Evolutionary conservation across 2,329 filamentous ascomycete species (phyloP).

Genomic region (Achaetomium macrosporum): DNA sequence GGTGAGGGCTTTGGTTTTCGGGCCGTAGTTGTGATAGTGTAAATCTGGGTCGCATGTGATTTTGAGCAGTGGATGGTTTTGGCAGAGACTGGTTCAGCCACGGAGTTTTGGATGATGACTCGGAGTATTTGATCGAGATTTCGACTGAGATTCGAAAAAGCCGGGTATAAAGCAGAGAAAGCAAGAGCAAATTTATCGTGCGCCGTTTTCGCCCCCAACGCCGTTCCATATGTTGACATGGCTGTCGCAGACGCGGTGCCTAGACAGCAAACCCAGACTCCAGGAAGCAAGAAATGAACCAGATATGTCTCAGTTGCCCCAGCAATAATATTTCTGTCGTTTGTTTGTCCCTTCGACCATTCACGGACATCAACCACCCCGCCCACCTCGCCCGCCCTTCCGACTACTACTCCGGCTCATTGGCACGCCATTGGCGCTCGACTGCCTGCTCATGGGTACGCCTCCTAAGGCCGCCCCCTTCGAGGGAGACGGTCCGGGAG

Average conservation of each 20-base stretch:
- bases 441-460: conserved; percentile 51
- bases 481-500: conserved; percentile 28
- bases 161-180: conserved; percentile 16
- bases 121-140: not conserved
- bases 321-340: not conserved
- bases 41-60: not conserved
- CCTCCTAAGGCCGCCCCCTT: conserved; percentile 38
- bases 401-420: conserved; percentile 40
- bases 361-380: conserved; percentile 11
- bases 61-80: not conserved
- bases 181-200: conserved; percentile 1
- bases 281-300: not conserved
- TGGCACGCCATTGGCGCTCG: conserved; percentile 34
- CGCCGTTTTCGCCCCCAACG: not conserved
- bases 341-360: not conserved
- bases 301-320: conserved; percentile 2
- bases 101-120: not conserved
- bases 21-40: conserved; percentile 36
- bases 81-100: not conserved
- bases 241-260: not conserved
- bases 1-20: conserved; percentile 79
- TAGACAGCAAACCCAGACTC: not conserved
- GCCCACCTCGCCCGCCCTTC: conserved; percentile 34
- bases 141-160: conserved; percentile 1
- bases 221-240: not conserved